A percentile compares a stretch with the other conserved stretches of the same genome.
Conservation (phyloP, 2,329 filamentous ascomycete genomes). For the Venturia nashicola region DNA sequence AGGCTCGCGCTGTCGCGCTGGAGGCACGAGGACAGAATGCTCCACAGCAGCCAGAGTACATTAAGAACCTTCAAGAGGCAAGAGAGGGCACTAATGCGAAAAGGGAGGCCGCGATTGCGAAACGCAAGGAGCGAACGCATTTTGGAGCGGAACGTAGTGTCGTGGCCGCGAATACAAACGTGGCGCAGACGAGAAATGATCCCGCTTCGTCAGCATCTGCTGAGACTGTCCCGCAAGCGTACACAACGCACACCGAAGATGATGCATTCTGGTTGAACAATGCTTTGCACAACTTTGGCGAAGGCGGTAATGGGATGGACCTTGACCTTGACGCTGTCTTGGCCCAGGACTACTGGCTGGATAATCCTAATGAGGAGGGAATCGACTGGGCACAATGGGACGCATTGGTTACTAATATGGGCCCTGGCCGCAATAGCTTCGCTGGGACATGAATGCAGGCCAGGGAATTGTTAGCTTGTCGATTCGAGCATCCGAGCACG, state of each 20-base stretch:
- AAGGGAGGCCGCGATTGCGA: neutral
- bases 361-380: slow-evolving; percentile 6
- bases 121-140: neutral
- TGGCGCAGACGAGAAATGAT: neutral
- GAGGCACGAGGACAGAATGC: neutral
- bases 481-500: too few relatives aligned
- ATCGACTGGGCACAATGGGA: slow-evolving; percentile 16
- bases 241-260: neutral
- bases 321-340: slow-evolving; percentile 9
- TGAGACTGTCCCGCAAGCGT: neutral
- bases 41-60: neutral
- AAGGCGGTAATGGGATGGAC: neutral
- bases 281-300: neutral
- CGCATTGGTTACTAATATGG: slow-evolving; percentile 11
- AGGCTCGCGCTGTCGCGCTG: slow-evolving; percentile 8
- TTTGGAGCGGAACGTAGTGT: too few relatives aligned
- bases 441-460: neutral
- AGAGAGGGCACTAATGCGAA: neutral
- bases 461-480: neutral
- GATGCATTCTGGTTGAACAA: slow-evolving; percentile 10
- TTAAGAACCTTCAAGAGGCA: neutral
- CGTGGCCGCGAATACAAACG: neutral
- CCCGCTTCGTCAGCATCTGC: neutral
- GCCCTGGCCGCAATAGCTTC: neutral
- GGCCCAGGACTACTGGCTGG: slow-evolving; percentile 10